These are phyloP conservation scores for Exobasidium cylindrosporum DNA, from an alignment of 1,284 basidiomycete species.

Conservation along the genomic window DNA sequence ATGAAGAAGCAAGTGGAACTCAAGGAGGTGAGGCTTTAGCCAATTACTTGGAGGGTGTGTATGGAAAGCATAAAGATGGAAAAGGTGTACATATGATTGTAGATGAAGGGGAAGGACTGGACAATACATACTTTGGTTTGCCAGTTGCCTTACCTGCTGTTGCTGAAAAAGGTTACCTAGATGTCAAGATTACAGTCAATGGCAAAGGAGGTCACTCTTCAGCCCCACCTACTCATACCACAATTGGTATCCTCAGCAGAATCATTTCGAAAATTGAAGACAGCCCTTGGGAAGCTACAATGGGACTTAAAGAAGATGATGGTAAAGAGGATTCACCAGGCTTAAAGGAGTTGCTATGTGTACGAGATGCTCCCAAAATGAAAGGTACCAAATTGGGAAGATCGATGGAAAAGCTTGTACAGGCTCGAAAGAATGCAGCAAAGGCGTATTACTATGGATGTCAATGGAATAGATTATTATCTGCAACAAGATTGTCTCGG, in stretches of 20 bases:
- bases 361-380: conserved; percentile 61
- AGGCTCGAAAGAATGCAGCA: not conserved
- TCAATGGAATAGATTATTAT: not conserved
- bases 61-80: conserved; percentile 7
- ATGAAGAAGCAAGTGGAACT: conserved; percentile 62
- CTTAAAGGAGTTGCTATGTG: conserved; percentile 59
- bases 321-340: conserved; percentile 46
- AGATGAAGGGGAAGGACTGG: conserved; percentile 57
- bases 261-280: conserved; percentile 63
- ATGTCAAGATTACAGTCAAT: conserved; percentile 30
- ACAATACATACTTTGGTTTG: not conserved
- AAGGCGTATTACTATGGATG: not conserved
- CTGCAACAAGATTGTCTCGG: not conserved
- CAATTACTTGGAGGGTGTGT: not conserved
- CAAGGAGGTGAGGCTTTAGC: conserved; percentile 62
- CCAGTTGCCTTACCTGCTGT: conserved; percentile 9
- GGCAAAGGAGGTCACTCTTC: conserved; percentile 69
- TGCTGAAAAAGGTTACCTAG: conserved; percentile 51
- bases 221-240: conserved; percentile 62
- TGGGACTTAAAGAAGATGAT: conserved; percentile 45
- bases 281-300: conserved; percentile 59
- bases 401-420: not conserved
- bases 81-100: conserved; percentile 11
- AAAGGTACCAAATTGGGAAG: conserved; percentile 30
- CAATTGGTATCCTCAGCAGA: conserved; percentile 66